A percentile compares a stretch with the other conserved stretches of the same genome.
phyloP scores from a whole-genome alignment of 805 yeast species.

The Yarrowia divulgata region DNA sequence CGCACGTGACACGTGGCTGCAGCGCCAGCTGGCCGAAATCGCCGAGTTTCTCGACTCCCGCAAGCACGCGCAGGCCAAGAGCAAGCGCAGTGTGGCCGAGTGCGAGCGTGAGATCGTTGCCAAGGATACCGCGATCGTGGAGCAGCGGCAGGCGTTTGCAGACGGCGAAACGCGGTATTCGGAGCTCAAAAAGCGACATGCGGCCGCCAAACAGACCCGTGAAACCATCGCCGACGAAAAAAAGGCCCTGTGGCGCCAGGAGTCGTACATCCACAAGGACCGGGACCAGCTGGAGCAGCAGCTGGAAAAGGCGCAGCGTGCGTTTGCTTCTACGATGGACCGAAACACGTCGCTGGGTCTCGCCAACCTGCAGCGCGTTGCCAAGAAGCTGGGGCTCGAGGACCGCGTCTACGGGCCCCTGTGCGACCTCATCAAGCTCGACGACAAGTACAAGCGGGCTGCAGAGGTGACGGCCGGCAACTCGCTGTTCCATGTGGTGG shows the following conservation, averaged over 20 bases:
- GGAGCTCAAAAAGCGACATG: constrained; percentile 21
- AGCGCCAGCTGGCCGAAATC: constrained; percentile 56
- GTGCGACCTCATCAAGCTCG: constrained; percentile 81
- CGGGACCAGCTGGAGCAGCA: constrained; percentile 63
- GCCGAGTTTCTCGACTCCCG: constrained; percentile 48
- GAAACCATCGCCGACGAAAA: constrained; percentile 65
- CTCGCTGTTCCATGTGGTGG: constrained; percentile 85
- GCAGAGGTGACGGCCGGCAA: constrained; percentile 90
- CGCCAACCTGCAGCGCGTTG: constrained; percentile 68
- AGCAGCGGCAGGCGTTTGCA: constrained; percentile 39
- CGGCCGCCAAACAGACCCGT: constrained; percentile 42
- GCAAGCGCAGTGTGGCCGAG: constrained; percentile 40
- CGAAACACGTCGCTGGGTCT: constrained; percentile 58
- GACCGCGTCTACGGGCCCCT: constrained; percentile 81
- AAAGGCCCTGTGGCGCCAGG: constrained; percentile 79
- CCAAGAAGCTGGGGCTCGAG: constrained; percentile 62
- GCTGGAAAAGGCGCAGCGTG: constrained; percentile 62
- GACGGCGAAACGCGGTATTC: constrained; percentile 18
- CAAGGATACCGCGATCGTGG: constrained; percentile 13
- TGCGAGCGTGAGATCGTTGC: constrained; percentile 41
- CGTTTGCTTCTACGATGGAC: constrained; percentile 62
- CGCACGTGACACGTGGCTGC: constrained; percentile 75
- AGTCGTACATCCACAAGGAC: constrained; percentile 66
- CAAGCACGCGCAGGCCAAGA: constrained; percentile 41
- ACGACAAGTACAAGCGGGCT: constrained; percentile 82